Evolutionary conservation across 345 rosid species (phyloP).

Genomic region (Isatis tinctoria): DNA sequence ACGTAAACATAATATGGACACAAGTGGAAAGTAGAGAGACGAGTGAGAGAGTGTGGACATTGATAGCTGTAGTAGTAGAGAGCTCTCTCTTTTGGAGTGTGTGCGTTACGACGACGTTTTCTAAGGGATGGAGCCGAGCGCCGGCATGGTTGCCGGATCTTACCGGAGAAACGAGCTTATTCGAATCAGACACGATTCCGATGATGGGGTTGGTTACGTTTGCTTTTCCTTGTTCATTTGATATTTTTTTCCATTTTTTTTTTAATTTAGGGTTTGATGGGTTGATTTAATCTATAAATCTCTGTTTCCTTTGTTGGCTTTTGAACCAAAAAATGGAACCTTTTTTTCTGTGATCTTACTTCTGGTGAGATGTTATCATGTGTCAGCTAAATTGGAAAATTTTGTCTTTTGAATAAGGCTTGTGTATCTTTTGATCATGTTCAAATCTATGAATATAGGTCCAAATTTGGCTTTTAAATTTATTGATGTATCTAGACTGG

Average conservation of each 20-base stretch:
- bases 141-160: constrained; percentile 88
- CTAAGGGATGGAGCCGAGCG: constrained; percentile 60
- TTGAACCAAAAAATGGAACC: neutral
- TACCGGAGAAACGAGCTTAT: constrained; percentile 85
- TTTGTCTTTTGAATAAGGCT: neutral
- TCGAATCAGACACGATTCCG: constrained; percentile 86
- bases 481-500: neutral
- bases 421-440: neutral
- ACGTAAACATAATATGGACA: neutral
- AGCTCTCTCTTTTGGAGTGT: neutral
- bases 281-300: neutral
- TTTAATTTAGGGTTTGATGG: neutral
- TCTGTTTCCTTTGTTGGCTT: neutral
- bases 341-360: neutral
- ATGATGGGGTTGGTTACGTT: constrained; percentile 62
- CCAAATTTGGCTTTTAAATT: neutral
- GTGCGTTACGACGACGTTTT: constrained; percentile 6
- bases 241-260: neutral
- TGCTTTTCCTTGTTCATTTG: neutral
- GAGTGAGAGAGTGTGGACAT: neutral
- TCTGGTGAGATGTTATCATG: neutral
- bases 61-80: neutral
- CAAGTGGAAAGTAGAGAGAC: constrained; percentile 7
- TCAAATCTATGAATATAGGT: neutral
- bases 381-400: neutral